Conservation (phyloP, 2,329 filamentous ascomycete genomes). For the Pseudopyrenochaeta lycopersici region DNA sequence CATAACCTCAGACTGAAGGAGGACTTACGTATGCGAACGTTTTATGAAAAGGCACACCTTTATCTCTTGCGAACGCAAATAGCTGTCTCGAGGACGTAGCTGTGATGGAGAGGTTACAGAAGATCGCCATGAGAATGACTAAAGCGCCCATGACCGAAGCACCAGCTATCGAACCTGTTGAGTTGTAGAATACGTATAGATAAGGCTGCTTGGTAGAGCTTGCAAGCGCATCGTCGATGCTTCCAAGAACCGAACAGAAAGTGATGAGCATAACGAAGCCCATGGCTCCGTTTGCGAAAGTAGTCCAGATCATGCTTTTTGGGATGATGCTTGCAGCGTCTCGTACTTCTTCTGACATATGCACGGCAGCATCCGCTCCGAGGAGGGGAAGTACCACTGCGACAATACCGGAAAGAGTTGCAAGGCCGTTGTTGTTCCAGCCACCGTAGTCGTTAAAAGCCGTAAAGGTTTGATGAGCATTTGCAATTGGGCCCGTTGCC, state of each 20-base stretch:
- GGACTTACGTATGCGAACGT: conserved; percentile 19
- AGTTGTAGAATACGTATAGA: conserved; percentile 35
- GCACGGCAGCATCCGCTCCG: conserved; percentile 46
- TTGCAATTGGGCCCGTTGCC: conserved; percentile 4
- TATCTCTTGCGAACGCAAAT: conserved; percentile 32
- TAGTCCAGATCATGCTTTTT: conserved; percentile 49
- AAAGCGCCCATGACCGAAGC: conserved; percentile 36
- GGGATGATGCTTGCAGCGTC: conserved; percentile 42
- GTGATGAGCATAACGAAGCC: conserved; percentile 47
- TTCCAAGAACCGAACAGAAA: conserved; percentile 25
- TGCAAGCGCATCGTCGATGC: background rate
- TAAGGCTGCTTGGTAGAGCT: conserved; percentile 27
- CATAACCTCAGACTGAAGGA: background rate
- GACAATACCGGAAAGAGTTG: conserved; percentile 48
- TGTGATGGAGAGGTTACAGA: conserved; percentile 46
- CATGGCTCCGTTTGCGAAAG: conserved; percentile 47
- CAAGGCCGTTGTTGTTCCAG: conserved; percentile 51
- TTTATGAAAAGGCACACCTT: conserved; percentile 30
- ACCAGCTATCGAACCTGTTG: conserved; percentile 30
- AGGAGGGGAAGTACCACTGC: background rate
- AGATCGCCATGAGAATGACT: conserved; percentile 32
- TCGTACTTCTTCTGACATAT: conserved; percentile 47
- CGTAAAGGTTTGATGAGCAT: conserved; percentile 50
- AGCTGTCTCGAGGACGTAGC: conserved; percentile 39
- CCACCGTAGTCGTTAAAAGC: conserved; percentile 55